These are phyloP conservation scores for Exophiala bonariae DNA, from an alignment of 2,329 filamentous ascomycete species.

Conservation along the genomic window DNA sequence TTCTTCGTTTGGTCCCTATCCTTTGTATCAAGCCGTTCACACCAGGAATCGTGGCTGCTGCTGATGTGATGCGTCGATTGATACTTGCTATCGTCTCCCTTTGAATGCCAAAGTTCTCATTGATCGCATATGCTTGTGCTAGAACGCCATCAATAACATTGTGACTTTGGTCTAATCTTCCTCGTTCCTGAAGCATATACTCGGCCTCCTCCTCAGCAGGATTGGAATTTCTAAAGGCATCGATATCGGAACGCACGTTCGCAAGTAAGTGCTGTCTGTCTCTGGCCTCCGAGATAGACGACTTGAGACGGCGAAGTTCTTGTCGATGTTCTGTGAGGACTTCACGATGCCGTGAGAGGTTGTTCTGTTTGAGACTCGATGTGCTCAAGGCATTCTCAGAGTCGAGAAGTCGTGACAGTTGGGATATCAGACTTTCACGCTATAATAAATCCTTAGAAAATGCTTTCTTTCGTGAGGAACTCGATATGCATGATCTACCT, in stretches of 20 bases:
- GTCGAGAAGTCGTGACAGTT: slow-evolving; percentile 86
- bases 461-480: slow-evolving; percentile 9
- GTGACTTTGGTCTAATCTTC: slow-evolving; percentile 83
- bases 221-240: slow-evolving; percentile 80
- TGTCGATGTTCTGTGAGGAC: slow-evolving; percentile 83
- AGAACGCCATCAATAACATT: slow-evolving; percentile 86
- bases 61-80: slow-evolving; percentile 84
- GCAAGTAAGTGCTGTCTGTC: slow-evolving; percentile 86
- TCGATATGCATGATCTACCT: slow-evolving; percentile 52
- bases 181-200: slow-evolving; percentile 92
- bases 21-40: slow-evolving; percentile 88
- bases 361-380: slow-evolving; percentile 95
- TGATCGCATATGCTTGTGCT: slow-evolving; percentile 93
- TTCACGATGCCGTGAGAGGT: slow-evolving; percentile 86
- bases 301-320: slow-evolving; percentile 74
- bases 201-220: slow-evolving; percentile 84
- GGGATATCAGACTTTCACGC: slow-evolving; percentile 78
- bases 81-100: slow-evolving; percentile 85
- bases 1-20: slow-evolving; percentile 91
- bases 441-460: slow-evolving; percentile 38
- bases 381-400: slow-evolving; percentile 84
- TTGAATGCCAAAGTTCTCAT: slow-evolving; percentile 85
- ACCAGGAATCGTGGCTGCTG: slow-evolving; percentile 87
- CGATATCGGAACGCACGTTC: slow-evolving; percentile 88
- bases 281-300: slow-evolving; percentile 73